These are phyloP conservation scores for Backusella tuberculispora DNA, from an alignment of 192 early-diverging fungal species.

Conservation along the genomic window DNA sequence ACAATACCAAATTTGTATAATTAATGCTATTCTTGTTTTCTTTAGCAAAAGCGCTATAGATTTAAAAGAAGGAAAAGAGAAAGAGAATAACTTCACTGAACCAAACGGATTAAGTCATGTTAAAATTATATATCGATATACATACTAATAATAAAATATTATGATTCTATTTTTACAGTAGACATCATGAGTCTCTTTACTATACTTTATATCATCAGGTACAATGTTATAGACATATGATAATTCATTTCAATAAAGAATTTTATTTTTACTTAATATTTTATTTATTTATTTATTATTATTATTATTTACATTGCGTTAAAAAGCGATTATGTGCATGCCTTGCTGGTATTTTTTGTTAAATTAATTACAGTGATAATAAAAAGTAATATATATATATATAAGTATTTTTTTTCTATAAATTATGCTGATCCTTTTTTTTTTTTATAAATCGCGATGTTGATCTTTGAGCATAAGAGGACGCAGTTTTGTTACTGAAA, in stretches of 20 bases:
- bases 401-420: not conserved
- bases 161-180: not conserved
- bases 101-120: not conserved
- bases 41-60: not conserved
- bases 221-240: not conserved
- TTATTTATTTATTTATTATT: not conserved
- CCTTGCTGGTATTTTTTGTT: not conserved
- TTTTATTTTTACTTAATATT: not conserved
- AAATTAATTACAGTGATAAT: slow-evolving; percentile 1
- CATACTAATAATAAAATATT: not conserved
- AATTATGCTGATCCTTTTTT: not conserved
- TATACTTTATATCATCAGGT: not conserved
- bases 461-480: slow-evolving; percentile 12
- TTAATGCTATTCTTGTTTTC: not conserved
- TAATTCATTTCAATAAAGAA: not conserved
- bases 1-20: not conserved
- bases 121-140: not conserved
- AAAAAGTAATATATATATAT: not conserved
- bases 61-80: not conserved
- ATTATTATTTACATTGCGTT: slow-evolving; percentile 7
- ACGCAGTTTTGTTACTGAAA: slow-evolving; percentile 17
- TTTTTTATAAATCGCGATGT: not conserved
- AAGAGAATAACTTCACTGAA: not conserved
- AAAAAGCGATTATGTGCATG: not conserved
- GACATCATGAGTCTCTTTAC: not conserved